Evolutionary conservation across 2,329 filamentous ascomycete genomes (phyloP), one percentile per base, ranked within the genome.

Genomic region (Paracoccidioides brasiliensis): DNA sequence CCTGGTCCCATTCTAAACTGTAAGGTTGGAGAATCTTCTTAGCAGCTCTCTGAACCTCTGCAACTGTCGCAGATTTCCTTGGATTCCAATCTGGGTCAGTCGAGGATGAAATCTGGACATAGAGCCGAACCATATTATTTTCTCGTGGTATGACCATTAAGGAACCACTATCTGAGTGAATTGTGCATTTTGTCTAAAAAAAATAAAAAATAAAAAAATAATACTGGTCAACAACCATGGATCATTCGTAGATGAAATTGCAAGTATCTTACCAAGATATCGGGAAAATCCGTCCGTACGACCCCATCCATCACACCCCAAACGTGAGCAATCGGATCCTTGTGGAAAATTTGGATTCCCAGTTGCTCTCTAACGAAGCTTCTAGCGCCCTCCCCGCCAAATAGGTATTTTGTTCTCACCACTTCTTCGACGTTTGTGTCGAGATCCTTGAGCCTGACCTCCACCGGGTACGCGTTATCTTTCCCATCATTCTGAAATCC

Each of bases 251-350:
- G 12, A 49, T 22, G 9, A 44, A 55, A 83, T 78, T 22, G 32
- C 10, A 49, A 32, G 14, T 28, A 12, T 74, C 86, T 84, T 78
- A 86, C 84, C 77, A 87, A 83, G 62, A 90, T 87, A 66, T 91
- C 86, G 0, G 86, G 85, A 61, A 89, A 89, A 63, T 88, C 77
- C 0, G 85, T 88, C 64, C 80, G 76, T 33, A 88, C 81, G 3
- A 88, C 82, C 38, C 85, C 78, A 63, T 89, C 85, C 75, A 88
- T 85, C n/a, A 89, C 85, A 53, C 84, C 84, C 85, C 85, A 89
- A 22, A 88, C 82, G 64, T 86, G 76, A 43, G 83, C 77, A 57
- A 84, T 84, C 14, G 83, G 83, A 62, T 88, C 84, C 59, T 84
- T 87, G 45, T 82, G 78, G 76, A 79, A 63, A 37, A 88, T 73